These are phyloP conservation scores for Rosa lucieae DNA, from an alignment of 306 rosid species.

Conservation along the genomic window DNA sequence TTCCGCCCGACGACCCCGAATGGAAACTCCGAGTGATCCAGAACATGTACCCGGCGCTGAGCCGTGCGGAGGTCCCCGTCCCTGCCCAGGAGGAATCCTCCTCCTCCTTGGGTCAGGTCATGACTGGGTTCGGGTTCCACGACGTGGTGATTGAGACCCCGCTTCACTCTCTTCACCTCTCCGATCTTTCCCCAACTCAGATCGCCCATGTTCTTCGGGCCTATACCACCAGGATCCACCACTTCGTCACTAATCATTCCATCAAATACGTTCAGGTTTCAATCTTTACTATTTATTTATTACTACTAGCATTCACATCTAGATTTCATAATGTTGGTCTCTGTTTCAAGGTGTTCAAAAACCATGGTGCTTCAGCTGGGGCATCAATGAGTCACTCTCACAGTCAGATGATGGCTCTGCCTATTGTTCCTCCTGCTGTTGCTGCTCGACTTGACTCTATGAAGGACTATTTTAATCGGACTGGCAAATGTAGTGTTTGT, in stretches of 20 bases:
- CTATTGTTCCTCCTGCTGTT: constrained; percentile 66
- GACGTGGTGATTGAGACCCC: constrained; percentile 77
- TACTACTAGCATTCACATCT: too few relatives aligned
- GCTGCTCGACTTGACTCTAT: constrained; percentile 51
- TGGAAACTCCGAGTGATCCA: constrained; percentile 78
- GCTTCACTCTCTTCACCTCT: constrained; percentile 56
- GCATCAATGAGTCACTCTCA: constrained; percentile 86
- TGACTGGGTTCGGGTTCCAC: constrained; percentile 68
- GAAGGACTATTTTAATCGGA: constrained; percentile 55
- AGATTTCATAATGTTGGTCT: too few relatives aligned
- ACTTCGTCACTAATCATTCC: constrained; percentile 28
- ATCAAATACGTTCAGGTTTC: constrained; percentile 75
- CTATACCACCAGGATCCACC: constrained; percentile 43
- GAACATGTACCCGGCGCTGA: constrained; percentile 78
- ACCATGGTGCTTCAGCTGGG: constrained; percentile 86
- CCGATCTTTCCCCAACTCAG: constrained; percentile 43
- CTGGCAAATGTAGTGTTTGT: constrained; percentile 64
- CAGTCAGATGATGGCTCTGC: constrained; percentile 80
- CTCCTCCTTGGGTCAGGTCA: constrained; percentile 19
- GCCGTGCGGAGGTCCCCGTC: background rate
- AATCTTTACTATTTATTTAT: too few relatives aligned
- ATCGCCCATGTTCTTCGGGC: constrained; percentile 47
- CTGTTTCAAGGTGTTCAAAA: constrained; percentile 63
- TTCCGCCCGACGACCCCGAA: constrained; percentile 47
- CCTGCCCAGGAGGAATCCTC: background rate